Percentiles rank a stretch among this genome's conserved stretches.
Evolutionary conservation across 331 rosid species (phyloP).

Genomic region (Telfairia occidentalis): DNA sequence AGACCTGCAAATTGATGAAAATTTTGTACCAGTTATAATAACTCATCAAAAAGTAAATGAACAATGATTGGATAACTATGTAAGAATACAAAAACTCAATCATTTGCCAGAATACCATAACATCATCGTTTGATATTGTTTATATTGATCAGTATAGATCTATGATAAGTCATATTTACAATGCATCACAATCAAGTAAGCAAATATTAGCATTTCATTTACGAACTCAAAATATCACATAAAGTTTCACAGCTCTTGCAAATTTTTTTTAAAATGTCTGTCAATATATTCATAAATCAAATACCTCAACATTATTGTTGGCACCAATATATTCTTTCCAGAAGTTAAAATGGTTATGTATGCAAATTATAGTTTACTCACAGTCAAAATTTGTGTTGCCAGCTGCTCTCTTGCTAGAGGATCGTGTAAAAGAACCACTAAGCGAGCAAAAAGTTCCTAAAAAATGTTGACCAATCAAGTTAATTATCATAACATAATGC

Average conservation of each 20-base stretch:
- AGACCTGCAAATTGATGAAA: slow-evolving; percentile 46
- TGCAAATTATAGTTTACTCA: slow-evolving; percentile 23
- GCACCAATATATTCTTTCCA: background rate
- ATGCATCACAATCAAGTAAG: background rate
- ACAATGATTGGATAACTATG: background rate
- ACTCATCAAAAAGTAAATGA: background rate
- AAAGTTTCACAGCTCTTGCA: background rate
- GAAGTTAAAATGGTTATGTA: background rate
- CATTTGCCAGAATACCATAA: background rate
- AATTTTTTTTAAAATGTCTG: background rate
- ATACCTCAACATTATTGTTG: background rate
- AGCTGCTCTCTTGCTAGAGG: slow-evolving; percentile 84
- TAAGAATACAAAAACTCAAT: background rate
- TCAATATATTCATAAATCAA: background rate
- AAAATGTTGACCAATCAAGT: slow-evolving; percentile 13
- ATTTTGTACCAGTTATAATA: background rate
- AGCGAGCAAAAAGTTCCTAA: slow-evolving; percentile 87
- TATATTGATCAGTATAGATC: background rate
- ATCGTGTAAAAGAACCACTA: slow-evolving; percentile 86
- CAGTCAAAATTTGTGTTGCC: slow-evolving; percentile 81
- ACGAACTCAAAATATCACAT: background rate
- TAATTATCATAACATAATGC: background rate
- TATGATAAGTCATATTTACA: background rate
- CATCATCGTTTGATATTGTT: background rate
- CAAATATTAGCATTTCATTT: background rate